phyloP scores from a whole-genome alignment of 352 stramenopile species.

The Globisporangium paddicum region DNA sequence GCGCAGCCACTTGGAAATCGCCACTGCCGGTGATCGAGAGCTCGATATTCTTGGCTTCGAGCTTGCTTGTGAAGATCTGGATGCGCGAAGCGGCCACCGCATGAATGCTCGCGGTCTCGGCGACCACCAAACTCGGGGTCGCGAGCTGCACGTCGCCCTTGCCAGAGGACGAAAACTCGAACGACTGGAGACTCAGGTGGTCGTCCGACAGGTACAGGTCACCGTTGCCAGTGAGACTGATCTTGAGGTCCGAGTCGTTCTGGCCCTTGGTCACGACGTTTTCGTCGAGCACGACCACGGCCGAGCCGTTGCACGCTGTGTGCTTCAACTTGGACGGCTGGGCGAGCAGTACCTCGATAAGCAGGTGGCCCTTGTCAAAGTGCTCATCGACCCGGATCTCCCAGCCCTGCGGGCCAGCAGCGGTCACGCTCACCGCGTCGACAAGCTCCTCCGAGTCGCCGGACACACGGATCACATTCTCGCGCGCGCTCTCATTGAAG shows the following conservation, averaged over 20 bases:
- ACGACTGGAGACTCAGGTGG: background rate
- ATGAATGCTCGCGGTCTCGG: background rate
- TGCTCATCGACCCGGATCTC: conserved; percentile 7
- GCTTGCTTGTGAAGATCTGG: background rate
- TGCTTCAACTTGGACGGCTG: conserved; percentile 5
- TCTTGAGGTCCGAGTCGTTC: background rate
- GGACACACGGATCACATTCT: conserved; percentile 12
- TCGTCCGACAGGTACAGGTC: background rate
- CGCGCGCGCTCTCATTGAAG: background rate
- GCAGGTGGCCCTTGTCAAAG: conserved; percentile 8
- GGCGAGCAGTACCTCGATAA: conserved; percentile 17
- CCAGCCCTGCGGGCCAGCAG: background rate
- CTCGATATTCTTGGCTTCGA: background rate
- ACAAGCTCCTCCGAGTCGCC: conserved; percentile 4
- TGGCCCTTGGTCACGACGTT: conserved; percentile 6
- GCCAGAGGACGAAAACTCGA: background rate
- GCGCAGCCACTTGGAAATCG: background rate
- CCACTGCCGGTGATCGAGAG: background rate
- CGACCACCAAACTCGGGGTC: background rate
- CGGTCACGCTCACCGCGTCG: conserved; percentile 4
- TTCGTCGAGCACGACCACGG: conserved; percentile 18
- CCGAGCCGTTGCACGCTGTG: conserved; percentile 7
- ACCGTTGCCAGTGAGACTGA: background rate
- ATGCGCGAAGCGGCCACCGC: background rate
- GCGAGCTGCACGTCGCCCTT: background rate